phyloP scores from a whole-genome alignment of 163 green algal genomes.

The Scenedesmus sp. region DNA sequence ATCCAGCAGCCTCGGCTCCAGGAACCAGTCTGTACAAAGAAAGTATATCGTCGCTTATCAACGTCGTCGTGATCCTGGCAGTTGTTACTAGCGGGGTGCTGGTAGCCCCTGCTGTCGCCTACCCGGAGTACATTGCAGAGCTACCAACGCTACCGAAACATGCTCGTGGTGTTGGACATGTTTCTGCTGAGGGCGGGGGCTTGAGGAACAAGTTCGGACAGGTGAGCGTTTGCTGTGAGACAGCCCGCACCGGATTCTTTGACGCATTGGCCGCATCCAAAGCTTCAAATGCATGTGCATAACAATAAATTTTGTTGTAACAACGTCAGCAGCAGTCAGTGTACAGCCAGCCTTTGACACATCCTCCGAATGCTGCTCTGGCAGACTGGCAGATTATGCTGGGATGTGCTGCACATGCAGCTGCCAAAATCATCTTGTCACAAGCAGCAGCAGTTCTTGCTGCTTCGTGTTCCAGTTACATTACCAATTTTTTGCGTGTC shows the following conservation, averaged over 20 bases:
- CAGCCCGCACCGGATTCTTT: background rate
- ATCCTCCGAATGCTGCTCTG: background rate
- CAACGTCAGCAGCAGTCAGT: background rate
- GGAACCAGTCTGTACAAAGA: too few relatives aligned
- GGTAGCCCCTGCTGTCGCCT: background rate
- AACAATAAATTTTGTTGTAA: background rate
- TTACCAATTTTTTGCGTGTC: background rate
- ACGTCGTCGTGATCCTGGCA: background rate
- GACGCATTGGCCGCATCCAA: background rate
- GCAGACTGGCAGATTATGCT: background rate
- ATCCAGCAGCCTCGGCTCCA: too few relatives aligned
- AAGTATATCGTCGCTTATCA: background rate
- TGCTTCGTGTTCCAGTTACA: background rate
- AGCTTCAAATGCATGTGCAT: background rate
- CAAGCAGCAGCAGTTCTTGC: background rate
- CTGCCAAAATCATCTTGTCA: background rate
- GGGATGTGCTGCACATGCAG: background rate
- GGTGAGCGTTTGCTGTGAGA: background rate
- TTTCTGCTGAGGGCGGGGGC: background rate
- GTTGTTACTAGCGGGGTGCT: background rate
- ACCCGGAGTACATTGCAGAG: slow-evolving; percentile 11
- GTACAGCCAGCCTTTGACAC: too few relatives aligned
- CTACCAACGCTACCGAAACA: background rate
- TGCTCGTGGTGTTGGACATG: slow-evolving; percentile 16
- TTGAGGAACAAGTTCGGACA: slow-evolving; percentile 22